Conservation (phyloP, 768 basidiomycete genomes). For the Pulveroboletus sp. region DNA sequence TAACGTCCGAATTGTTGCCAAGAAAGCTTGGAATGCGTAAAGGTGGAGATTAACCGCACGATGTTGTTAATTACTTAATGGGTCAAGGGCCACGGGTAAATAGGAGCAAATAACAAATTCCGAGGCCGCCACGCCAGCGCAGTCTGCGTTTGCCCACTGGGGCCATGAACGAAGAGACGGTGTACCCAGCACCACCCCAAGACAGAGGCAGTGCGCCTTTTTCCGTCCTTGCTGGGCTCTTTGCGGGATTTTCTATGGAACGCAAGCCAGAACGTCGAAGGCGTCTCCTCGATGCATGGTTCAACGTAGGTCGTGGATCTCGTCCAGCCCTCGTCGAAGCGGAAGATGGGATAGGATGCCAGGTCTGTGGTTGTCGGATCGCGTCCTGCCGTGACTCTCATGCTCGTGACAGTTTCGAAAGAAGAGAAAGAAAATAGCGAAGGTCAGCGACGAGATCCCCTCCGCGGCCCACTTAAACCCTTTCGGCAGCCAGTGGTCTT, state of each 20-base stretch:
- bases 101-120: no score
- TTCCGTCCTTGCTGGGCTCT: conserved; percentile 61
- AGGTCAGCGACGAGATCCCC: conserved; percentile 11
- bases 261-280: conserved; percentile 70
- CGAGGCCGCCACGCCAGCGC: conserved; percentile 66
- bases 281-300: conserved; percentile 72
- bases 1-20: no score
- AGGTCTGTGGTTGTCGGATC: conserved; percentile 35
- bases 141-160: conserved; percentile 47
- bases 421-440: conserved; percentile 25
- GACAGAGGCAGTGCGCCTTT: conserved; percentile 71
- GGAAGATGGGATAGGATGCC: conserved; percentile 64
- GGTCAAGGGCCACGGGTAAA: no score
- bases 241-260: conserved; percentile 70
- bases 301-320: conserved; percentile 53
- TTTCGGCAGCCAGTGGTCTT: conserved; percentile 49
- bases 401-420: conserved; percentile 24
- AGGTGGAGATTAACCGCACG: no score
- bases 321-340: conserved; percentile 37
- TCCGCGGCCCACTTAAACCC: not conserved
- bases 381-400: not conserved
- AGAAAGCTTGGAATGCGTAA: no score
- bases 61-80: no score
- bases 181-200: conserved; percentile 54
- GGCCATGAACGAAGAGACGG: conserved; percentile 19